Conservation (phyloP, 176 grass and related monocot species). For the Oryza australiensis region DNA sequence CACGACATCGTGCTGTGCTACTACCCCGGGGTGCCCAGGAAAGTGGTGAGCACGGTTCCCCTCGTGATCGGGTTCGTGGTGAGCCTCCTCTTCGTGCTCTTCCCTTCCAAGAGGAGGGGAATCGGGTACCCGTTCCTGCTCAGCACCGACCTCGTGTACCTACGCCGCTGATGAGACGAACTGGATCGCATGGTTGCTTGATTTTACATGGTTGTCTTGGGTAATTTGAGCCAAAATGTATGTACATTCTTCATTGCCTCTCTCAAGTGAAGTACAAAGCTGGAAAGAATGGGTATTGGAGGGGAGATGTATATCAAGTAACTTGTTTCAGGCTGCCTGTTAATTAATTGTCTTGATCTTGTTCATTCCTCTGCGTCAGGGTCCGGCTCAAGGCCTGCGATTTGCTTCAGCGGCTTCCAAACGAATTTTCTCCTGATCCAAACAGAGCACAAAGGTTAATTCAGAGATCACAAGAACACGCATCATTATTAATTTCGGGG, state of each 20-base stretch:
- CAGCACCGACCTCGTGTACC: slow-evolving; percentile 58
- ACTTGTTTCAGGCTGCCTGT: not conserved
- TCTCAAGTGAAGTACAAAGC: slow-evolving; percentile 8
- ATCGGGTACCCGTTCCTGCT: slow-evolving; percentile 89
- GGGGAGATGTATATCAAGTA: not conserved
- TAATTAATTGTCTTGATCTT: not conserved
- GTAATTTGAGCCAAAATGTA: slow-evolving; percentile 25
- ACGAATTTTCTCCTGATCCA: slow-evolving; percentile 75
- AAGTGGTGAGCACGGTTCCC: slow-evolving; percentile 69
- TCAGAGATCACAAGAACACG: not conserved
- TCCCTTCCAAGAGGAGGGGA: slow-evolving; percentile 78
- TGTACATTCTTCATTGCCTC: slow-evolving; percentile 23
- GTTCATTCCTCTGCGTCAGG: slow-evolving; percentile 34
- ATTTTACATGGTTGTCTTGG: not conserved
- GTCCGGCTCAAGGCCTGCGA: slow-evolving; percentile 56
- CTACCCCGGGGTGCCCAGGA: slow-evolving; percentile 61
- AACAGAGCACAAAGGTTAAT: not conserved
- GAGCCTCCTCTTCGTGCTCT: slow-evolving; percentile 77
- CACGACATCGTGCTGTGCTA: slow-evolving; percentile 77
- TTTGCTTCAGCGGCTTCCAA: slow-evolving; percentile 87
- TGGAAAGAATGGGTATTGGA: not conserved
- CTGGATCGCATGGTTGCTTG: not conserved
- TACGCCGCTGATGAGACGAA: slow-evolving; percentile 53
- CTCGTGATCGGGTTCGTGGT: slow-evolving; percentile 78
- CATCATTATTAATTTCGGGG: not conserved